Conservation (phyloP, 208 protist species). For the Tritrichomonas foetus region DNA sequence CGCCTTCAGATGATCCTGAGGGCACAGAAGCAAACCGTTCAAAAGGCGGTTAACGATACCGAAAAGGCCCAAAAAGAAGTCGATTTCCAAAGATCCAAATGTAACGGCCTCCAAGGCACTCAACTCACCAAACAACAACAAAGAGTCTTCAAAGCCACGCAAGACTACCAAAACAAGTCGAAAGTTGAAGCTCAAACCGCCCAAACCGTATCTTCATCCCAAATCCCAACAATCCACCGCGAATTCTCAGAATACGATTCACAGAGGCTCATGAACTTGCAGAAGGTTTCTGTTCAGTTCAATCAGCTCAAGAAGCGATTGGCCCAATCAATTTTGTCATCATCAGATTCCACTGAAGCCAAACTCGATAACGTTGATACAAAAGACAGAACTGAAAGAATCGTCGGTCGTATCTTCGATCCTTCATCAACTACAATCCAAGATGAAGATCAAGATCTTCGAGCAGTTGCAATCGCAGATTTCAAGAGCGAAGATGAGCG, state of each 20-base stretch:
- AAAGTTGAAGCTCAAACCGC: not conserved
- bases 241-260: constrained; percentile 29
- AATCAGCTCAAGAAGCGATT: not conserved
- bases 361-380: not conserved
- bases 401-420: not conserved
- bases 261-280: not conserved
- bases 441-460: not conserved
- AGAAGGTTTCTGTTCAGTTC: not conserved
- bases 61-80: not conserved
- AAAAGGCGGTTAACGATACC: not conserved
- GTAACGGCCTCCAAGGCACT: not conserved
- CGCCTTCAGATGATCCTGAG: not conserved
- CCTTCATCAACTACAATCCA: not conserved
- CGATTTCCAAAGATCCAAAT: not conserved
- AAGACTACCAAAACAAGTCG: not conserved
- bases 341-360: not conserved
- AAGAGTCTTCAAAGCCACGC: not conserved
- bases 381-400: not conserved
- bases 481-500: not conserved
- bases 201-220: not conserved
- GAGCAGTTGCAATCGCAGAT: not conserved
- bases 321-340: too few relatives aligned
- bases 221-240: not conserved
- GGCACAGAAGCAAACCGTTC: not conserved
- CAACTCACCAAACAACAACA: not conserved